phyloP scores from a whole-genome alignment of 2,329 filamentous ascomycete genomes.

The Aquanectria penicillioides region DNA sequence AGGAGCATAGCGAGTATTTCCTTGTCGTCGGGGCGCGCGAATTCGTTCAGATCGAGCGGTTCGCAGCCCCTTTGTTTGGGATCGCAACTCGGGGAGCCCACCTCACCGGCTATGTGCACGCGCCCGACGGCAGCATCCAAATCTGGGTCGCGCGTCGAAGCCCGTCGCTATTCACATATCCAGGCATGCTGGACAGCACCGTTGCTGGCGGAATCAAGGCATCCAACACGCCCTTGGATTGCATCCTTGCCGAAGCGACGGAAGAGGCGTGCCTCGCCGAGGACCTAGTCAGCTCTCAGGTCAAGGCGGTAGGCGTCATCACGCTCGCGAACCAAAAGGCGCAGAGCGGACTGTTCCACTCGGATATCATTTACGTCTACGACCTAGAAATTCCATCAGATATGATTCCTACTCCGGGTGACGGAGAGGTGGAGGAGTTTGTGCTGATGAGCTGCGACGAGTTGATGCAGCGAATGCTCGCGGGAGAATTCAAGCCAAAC shows the following conservation, averaged over 20 bases:
- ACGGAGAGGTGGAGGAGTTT: conserved; percentile 84
- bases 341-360: conserved; percentile 44
- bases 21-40: conserved; percentile 50
- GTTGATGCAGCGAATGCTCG: conserved; percentile 69
- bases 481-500: conserved; percentile 85
- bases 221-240: conserved; percentile 71
- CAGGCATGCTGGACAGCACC: conserved; percentile 80
- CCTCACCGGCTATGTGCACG: conserved; percentile 68
- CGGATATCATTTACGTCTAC: conserved; percentile 72
- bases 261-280: conserved; percentile 71
- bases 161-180: conserved; percentile 75
- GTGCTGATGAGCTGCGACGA: conserved; percentile 69
- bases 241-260: conserved; percentile 74
- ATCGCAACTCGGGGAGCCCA: conserved; percentile 73
- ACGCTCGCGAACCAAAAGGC: conserved; percentile 47
- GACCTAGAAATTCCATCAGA: conserved; percentile 73
- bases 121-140: conserved; percentile 57
- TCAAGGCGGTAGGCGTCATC: conserved; percentile 45
- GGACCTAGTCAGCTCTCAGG: conserved; percentile 38
- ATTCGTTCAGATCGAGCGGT: conserved; percentile 65
- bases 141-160: conserved; percentile 80
- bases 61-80: conserved; percentile 72
- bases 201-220: conserved; percentile 81
- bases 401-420: conserved; percentile 72
- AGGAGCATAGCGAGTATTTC: conserved; percentile 55